These are phyloP conservation scores for Boletus albobrunnescens DNA, from an alignment of 1,284 basidiomycete species.

Conservation along the genomic window DNA sequence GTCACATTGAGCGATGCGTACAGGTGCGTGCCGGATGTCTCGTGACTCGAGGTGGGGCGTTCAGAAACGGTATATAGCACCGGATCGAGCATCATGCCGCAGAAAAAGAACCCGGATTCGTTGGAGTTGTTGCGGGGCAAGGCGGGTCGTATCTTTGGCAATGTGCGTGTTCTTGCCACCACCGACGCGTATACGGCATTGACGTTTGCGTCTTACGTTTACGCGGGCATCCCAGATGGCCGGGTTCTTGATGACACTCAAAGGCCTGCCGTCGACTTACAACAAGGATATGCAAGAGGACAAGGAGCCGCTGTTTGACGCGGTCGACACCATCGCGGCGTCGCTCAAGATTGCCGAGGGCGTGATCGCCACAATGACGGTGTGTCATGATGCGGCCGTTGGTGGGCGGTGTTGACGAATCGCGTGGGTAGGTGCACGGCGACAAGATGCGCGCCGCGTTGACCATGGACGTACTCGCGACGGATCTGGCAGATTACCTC, in stretches of 20 bases:
- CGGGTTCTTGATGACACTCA: slow-evolving; percentile 97
- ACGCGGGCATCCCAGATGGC: no score
- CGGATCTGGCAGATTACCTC: slow-evolving; percentile 95
- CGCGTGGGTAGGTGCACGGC: slow-evolving; percentile 61
- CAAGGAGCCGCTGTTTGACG: slow-evolving; percentile 96
- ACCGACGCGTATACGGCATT: no score
- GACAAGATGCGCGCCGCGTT: slow-evolving; percentile 88
- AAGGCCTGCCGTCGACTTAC: slow-evolving; percentile 96
- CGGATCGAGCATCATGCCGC: slow-evolving; percentile 99
- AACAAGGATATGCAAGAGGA: slow-evolving; percentile 99
- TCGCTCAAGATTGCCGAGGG: slow-evolving; percentile 93
- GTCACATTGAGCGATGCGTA: slow-evolving; percentile 94
- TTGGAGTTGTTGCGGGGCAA: slow-evolving; percentile 94
- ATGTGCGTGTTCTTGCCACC: slow-evolving; percentile 55
- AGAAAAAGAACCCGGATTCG: slow-evolving; percentile 99
- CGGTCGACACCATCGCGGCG: slow-evolving; percentile 87
- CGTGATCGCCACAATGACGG: slow-evolving; percentile 86
- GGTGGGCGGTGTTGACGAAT: neutral
- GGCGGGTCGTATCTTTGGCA: slow-evolving; percentile 90
- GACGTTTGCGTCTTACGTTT: no score
- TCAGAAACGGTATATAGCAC: slow-evolving; percentile 52
- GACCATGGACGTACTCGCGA: slow-evolving; percentile 96
- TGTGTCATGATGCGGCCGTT: slow-evolving; percentile 32
- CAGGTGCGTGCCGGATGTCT: slow-evolving; percentile 60
- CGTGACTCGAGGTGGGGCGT: no score